Base-by-base conservation (phyloP, 2,329 filamentous ascomycete species). In the Beauveria sp. region DNA sequence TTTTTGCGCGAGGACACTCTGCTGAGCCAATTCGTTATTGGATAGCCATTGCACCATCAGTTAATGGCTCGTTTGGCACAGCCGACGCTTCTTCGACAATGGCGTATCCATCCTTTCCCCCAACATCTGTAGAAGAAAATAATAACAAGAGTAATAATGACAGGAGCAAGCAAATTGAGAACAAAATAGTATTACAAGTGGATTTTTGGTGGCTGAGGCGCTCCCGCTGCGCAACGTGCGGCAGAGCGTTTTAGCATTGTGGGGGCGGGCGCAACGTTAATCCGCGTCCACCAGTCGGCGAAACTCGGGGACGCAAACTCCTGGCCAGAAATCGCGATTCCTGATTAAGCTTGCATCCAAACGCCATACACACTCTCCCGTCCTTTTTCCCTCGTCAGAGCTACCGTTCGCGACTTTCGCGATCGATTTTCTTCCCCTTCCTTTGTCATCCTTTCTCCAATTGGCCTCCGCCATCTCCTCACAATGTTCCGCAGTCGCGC, bases 401-500 rank as follows among this genome's bases (percentile, higher is more conserved):
- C 50, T 50, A 26, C 55, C 50, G 51, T 52, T 51, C 50, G 52
- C 51, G 48, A 62, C 48, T 51, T 26, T 43, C 56, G 62, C 58
- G 59, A 62, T 63, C 64, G 51, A 57, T 61, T 55, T 62, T 57
- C 57, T 55, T 59, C 61, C 56, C 52, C 58, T 59, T 61, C 53
- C 51, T 55, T 41, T 47, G 59, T 60, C 41, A 50, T 61, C 10
- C 5, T 18, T 40, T 60, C 53, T 34, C 55, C 63, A 61, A 54
- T 55, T 61, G 52, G 56, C 53, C 43, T 54, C 59, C 55, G 63
- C 62, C 63, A 53, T 62, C 47, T 65, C 55, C 63, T 66, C 75
- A 84, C 70, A 71, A 97, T 96, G 92, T 96, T 92, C 82, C 88
- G 91, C 80, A 89, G 85, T 79, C 85, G 89, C 77, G 88, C 89